Evolutionary conservation across 2,329 filamentous ascomycete genomes (phyloP), one percentile per base, ranked within the genome.

Genomic region (Penicillium polonicum): DNA sequence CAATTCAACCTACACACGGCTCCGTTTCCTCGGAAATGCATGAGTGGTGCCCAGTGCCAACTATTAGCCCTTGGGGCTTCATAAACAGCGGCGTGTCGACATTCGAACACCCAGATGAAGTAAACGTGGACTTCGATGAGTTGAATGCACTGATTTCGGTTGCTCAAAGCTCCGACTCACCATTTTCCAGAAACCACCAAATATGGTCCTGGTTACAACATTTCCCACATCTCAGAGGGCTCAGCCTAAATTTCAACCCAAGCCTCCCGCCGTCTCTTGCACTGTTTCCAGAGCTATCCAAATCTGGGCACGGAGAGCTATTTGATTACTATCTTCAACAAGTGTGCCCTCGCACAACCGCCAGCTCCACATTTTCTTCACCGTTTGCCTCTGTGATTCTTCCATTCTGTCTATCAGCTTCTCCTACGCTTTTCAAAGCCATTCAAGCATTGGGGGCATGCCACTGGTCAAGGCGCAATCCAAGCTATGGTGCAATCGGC

Each of bases 281-380:
- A 13, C 55, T 71, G 13, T 71, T 73, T 43, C 71, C 75, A 2
- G 64, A 69, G 35, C 45, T 74, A 2, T 62, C 67, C 15, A 65
- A 64, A 17, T 60, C 71, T 5, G 64, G 66, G 19, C 65, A 75
- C 42, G 66, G 64, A 4, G 65, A 68, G 41, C 60, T 78, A 7
- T 68, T 78, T 25, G 73, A 77, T 23, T 77, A 77, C 53, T 78
- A 75, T 60, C 67, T 76, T 6, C 70, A 71, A n/a, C 72, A 71
- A 35, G 67, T 77, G 6, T 77, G 75, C 52, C 75, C 75, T 29
- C 70, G 74, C 5, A 77, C 74, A 6, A 75, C 73, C 1, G 69
- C 74, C n/a, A 76, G 72, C 57, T 69, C 68, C 2, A 69, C 61
- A 15, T 42, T 62, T 1, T 65, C 69, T 2, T 77, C 75, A 4